Percentiles rank a stretch among this genome's conserved stretches.
Conservation (phyloP, 805 yeast species). For the Saturnispora saitoi region DNA sequence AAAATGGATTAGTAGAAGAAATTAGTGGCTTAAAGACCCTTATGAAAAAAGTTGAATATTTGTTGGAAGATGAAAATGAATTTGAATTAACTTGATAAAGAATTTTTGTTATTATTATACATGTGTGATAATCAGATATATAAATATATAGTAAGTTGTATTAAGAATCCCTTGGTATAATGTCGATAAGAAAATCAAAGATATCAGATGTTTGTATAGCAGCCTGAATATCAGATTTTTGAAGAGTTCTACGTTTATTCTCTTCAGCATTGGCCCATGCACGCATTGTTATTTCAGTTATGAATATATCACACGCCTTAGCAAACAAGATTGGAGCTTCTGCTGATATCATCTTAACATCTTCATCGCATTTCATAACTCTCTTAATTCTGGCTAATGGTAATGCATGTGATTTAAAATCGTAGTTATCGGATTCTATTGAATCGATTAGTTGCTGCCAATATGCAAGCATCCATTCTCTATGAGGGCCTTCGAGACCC, state of each 20-base stretch:
- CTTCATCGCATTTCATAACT: slow-evolving; percentile 97
- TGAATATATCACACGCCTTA: slow-evolving; percentile 95
- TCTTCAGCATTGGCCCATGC: slow-evolving; percentile 99
- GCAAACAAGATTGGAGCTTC: slow-evolving; percentile 98
- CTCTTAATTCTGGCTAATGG: slow-evolving; percentile 95
- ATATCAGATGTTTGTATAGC: slow-evolving; percentile 91
- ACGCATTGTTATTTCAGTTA: slow-evolving; percentile 94
- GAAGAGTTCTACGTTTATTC: slow-evolving; percentile 88
- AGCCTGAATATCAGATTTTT: slow-evolving; percentile 89
- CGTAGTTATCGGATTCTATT: slow-evolving; percentile 82
- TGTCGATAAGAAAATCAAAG: slow-evolving; percentile 95
- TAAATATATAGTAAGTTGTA: slow-evolving; percentile 25
- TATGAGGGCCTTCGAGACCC: slow-evolving; percentile 73
- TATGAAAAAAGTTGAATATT: slow-evolving; percentile 56
- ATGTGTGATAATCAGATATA: not conserved
- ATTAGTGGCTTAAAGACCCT: slow-evolving; percentile 72
- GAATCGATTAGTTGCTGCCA: slow-evolving; percentile 95
- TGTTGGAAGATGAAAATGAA: slow-evolving; percentile 28
- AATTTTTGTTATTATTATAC: not conserved
- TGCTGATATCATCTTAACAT: slow-evolving; percentile 94
- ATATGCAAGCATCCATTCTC: slow-evolving; percentile 86
- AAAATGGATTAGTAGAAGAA: slow-evolving; percentile 59
- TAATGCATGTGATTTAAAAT: slow-evolving; percentile 86
- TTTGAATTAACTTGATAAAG: slow-evolving; percentile 21
- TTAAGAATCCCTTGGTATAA: slow-evolving; percentile 86